Conservation (phyloP, 148 eudicot species). For the Polygonum aviculare region DNA sequence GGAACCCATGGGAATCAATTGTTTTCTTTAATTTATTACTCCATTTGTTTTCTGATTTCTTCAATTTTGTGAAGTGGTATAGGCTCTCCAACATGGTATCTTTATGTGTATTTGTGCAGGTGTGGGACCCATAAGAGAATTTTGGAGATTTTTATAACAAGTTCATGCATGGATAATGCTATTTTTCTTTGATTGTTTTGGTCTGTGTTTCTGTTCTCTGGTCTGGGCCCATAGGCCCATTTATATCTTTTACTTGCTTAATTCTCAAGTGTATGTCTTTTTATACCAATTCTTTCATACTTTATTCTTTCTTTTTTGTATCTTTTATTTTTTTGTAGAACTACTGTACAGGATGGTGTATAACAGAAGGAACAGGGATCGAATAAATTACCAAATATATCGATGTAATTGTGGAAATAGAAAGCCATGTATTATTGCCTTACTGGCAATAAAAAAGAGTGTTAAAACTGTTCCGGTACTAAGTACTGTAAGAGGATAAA, state of each 20-base stretch:
- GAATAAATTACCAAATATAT: background rate
- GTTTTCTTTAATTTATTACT: background rate
- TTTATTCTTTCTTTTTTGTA: background rate
- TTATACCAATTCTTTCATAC: background rate
- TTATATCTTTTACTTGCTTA: background rate
- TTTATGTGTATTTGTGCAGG: conserved; percentile 4
- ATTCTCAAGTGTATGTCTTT: background rate
- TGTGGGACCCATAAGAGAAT: background rate
- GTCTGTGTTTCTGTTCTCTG: background rate
- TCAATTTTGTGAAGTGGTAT: background rate
- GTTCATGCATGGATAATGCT: conserved; percentile 11
- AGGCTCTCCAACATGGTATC: conserved; percentile 3
- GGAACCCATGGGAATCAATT: conserved; percentile 10
- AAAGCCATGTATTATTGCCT: background rate
- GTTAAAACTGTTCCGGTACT: background rate
- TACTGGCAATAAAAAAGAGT: background rate
- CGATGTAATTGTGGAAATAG: background rate
- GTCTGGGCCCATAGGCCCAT: background rate
- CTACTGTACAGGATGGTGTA: background rate
- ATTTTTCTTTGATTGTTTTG: background rate
- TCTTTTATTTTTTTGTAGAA: background rate
- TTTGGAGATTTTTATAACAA: background rate
- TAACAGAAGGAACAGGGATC: background rate
- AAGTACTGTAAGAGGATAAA: background rate
- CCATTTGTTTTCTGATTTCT: background rate